Base-by-base conservation (phyloP, 257 asterid genomes). In the Voacanga thouarsii region DNA sequence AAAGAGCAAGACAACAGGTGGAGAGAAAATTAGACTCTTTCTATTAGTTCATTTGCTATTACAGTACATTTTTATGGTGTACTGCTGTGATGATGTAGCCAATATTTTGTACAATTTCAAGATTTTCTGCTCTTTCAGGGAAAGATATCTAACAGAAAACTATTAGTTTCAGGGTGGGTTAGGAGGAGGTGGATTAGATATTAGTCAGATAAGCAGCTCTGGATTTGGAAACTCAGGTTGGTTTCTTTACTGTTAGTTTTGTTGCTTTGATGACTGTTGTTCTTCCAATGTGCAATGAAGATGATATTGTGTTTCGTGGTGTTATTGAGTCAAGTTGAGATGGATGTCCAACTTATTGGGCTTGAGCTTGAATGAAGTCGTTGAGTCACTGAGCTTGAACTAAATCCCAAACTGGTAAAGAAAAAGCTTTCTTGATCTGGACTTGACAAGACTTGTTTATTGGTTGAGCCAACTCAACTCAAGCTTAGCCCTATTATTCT, bases 1-100 rank as follows among this genome's bases (percentile, higher is more conserved):
- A 89, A 41, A 91, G 89, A 39, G 87, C 87, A 59, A 87, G 91
- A 75, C 89, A 86, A 85, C 97, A 89, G 94, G 98, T 90, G 75
- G 73, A 83, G 28, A 37, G 43, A 69, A 70, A 79, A 73, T 37
- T 50, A 26, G 26, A 56, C 33, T 73, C 59, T 33, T 21, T 51
- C 24, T 49, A 33, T 28, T 68, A 15, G 45, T 80, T 80, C 23
- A 75, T 26, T 70, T 45, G 30, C 33, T 33, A 53, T 43, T 44
- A 18, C 41, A 55, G 66, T n/a, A 70, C 18, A 19, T 45, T 14
- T 6, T 70, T 24, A 19, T 43, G 59, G n/a, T 39, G 8, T 12
- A 14, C 56, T 61, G 19, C 72, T 63, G 24, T 19, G 14, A 74
- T 5, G 39, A 56, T 39, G 23, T 61, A 47, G 77, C 33, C 41